Conservation (phyloP, 179 eudicot species). For the Silene coronaria region DNA sequence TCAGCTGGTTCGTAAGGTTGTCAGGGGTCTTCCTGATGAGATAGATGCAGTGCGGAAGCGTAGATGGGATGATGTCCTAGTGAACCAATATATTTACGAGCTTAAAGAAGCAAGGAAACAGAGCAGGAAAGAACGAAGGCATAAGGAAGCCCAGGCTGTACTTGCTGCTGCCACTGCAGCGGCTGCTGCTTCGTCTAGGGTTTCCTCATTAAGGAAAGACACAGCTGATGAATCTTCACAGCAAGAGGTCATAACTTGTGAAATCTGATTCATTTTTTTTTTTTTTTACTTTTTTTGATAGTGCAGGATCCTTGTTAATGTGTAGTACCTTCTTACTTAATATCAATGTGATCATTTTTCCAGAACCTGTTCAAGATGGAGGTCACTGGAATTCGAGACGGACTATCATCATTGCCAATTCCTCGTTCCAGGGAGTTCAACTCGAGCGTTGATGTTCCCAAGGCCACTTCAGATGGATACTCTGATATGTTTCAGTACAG, state of each 20-base stretch:
- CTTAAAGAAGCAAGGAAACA: constrained; percentile 87
- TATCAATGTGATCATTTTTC: neutral
- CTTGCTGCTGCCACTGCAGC: constrained; percentile 99
- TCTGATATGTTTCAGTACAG: constrained; percentile 39
- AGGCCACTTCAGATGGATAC: constrained; percentile 42
- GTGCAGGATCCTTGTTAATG: neutral
- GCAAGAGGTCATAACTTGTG: constrained; percentile 43
- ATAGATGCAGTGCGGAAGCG: constrained; percentile 51
- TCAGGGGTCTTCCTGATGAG: constrained; percentile 59
- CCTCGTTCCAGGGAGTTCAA: constrained; percentile 55
- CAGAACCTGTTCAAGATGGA: constrained; percentile 52
- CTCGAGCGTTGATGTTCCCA: constrained; percentile 46
- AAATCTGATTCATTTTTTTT: constrained; percentile 3
- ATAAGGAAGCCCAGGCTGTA: constrained; percentile 92
- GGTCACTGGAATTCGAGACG: constrained; percentile 40
- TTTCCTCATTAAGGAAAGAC: constrained; percentile 83
- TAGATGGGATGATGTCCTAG: constrained; percentile 86
- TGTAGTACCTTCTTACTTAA: neutral
- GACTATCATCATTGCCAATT: constrained; percentile 32
- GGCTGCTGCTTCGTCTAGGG: constrained; percentile 87
- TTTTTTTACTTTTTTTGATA: neutral
- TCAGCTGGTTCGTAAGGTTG: constrained; percentile 63
- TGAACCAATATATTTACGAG: constrained; percentile 64
- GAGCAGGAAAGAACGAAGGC: constrained; percentile 89
- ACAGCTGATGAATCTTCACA: constrained; percentile 56